phyloP scores from a whole-genome alignment of 805 yeast species.

The Ogataea nitratoaversa region DNA sequence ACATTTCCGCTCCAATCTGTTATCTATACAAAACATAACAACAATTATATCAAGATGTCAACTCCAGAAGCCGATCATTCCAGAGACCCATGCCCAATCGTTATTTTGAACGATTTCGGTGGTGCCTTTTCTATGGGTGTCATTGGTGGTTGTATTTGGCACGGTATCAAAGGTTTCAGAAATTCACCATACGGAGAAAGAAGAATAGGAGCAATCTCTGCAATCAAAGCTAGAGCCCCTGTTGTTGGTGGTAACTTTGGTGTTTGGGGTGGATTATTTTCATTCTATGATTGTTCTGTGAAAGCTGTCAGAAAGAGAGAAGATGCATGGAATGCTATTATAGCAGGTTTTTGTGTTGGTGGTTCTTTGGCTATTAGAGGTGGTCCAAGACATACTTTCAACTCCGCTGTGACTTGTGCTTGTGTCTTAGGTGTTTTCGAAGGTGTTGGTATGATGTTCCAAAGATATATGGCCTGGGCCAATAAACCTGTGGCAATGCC shows the following conservation, averaged over 20 bases:
- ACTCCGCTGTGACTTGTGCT: conserved; percentile 96
- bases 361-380: conserved; percentile 98
- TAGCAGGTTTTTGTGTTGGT: conserved; percentile 97
- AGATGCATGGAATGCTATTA: conserved; percentile 97
- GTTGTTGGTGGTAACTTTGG: conserved; percentile 99
- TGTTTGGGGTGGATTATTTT: conserved; percentile 98
- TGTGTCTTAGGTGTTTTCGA: conserved; percentile 94
- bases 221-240: conserved; percentile 95
- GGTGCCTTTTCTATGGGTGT: conserved; percentile 99
- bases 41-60: conserved; percentile 45
- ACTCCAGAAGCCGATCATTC: conserved; percentile 78
- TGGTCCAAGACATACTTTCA: conserved; percentile 95
- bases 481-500: conserved; percentile 69
- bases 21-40: conserved; percentile 1
- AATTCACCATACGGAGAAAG: conserved; percentile 98
- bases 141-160: conserved; percentile 98
- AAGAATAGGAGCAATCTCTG: conserved; percentile 80
- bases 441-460: conserved; percentile 97
- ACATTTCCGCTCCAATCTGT: too few species aligned
- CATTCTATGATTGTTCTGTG: conserved; percentile 92
- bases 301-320: conserved; percentile 96
- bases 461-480: conserved; percentile 80
- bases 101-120: conserved; percentile 93
- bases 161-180: conserved; percentile 97
- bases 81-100: conserved; percentile 98